These are phyloP conservation scores for Prunus kanzakura DNA, from an alignment of 306 rosid genomes.

Conservation along the genomic window DNA sequence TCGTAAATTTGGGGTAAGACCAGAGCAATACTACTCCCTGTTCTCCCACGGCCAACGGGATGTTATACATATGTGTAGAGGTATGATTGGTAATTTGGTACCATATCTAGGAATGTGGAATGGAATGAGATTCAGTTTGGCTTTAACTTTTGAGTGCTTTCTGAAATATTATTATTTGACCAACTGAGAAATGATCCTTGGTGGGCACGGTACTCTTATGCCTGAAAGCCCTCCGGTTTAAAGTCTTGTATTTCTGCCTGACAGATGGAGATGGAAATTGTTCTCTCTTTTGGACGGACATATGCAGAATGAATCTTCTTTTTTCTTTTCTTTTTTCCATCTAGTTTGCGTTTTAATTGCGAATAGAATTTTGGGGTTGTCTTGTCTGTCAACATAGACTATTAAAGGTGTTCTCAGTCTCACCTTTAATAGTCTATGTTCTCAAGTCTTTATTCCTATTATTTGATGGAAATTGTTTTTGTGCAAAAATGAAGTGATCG, in stretches of 20 bases:
- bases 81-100: constrained; percentile 2
- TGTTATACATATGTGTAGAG: constrained; percentile 21
- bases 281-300: neutral
- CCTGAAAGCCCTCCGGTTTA: neutral
- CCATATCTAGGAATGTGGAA: neutral
- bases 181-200: neutral
- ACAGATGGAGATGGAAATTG: neutral
- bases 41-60: constrained; percentile 10
- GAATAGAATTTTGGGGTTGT: neutral
- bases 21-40: neutral
- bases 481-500: neutral
- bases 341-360: neutral
- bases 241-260: neutral
- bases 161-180: neutral
- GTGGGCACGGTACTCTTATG: neutral
- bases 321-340: neutral
- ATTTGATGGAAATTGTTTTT: neutral
- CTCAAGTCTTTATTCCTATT: too few relatives aligned
- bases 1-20: constrained; percentile 6
- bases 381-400: neutral
- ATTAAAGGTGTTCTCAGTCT: too few relatives aligned
- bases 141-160: constrained; percentile 4
- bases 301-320: neutral
- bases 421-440: too few relatives aligned
- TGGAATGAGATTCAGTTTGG: neutral